These are phyloP conservation scores for Asterochloris sp. DNA, from an alignment of 139 green algal genomes.

Conservation along the genomic window DNA sequence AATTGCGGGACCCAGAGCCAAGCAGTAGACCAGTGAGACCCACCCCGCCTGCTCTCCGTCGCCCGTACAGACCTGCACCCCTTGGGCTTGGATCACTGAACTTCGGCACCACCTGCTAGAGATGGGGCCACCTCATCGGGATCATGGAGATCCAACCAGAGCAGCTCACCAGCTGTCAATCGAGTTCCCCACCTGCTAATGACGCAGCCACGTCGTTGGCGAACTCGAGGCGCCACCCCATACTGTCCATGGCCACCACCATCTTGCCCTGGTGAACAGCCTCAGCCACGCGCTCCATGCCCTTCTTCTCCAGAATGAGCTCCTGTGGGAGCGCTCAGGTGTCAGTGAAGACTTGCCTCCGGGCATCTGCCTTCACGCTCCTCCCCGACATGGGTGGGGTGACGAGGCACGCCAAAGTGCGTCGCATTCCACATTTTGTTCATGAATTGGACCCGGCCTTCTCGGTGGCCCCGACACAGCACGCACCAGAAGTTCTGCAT, in stretches of 20 bases:
- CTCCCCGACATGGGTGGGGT: neutral
- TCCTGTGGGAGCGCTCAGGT: neutral
- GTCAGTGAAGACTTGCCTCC: neutral
- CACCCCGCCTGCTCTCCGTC: no score
- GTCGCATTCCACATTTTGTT: no score
- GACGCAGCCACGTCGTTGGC: constrained; percentile 55
- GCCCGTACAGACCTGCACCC: no score
- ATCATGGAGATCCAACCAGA: neutral
- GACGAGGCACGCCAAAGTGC: no score
- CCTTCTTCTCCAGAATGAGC: neutral
- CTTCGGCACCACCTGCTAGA: neutral
- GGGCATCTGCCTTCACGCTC: constrained; percentile 3
- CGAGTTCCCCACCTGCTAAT: neutral
- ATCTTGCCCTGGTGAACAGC: constrained; percentile 71
- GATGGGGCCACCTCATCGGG: neutral
- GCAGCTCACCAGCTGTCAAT: neutral
- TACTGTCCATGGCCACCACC: constrained; percentile 52
- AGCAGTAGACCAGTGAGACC: no score
- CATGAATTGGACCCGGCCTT: no score
- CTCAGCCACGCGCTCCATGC: constrained; percentile 1
- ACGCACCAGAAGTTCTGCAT: no score
- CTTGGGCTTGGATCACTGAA: no score
- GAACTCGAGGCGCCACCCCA: constrained; percentile 63
- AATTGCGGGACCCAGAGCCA: no score
- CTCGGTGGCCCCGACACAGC: no score